A percentile compares a stretch with the other conserved stretches of the same genome.
These are phyloP conservation scores for Mortierella alpina DNA, from an alignment of 192 early-diverging fungal species.

Conservation along the genomic window DNA sequence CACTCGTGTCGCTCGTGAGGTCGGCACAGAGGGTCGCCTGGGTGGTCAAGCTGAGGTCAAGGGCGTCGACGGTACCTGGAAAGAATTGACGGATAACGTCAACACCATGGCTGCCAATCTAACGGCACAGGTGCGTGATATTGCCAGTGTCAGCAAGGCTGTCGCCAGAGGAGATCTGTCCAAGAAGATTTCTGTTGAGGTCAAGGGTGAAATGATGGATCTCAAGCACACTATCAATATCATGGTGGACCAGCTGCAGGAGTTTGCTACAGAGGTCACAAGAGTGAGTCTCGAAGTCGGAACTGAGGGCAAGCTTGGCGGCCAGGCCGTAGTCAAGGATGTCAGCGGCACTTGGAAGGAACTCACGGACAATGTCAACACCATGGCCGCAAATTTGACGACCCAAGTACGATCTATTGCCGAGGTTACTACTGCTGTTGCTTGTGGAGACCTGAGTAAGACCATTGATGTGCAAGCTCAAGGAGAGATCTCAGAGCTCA, in stretches of 20 bases:
- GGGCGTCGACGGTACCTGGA: conserved; percentile 75
- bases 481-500: conserved; percentile 62
- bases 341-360: conserved; percentile 75
- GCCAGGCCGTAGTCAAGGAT: conserved; percentile 60
- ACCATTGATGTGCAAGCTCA: conserved; percentile 64
- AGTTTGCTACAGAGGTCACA: conserved; percentile 70
- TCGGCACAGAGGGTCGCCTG: conserved; percentile 68
- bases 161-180: conserved; percentile 75
- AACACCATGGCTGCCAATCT: conserved; percentile 76
- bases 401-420: conserved; percentile 69
- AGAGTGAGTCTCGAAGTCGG: conserved; percentile 64
- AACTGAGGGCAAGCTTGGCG: conserved; percentile 66
- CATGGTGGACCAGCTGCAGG: conserved; percentile 74
- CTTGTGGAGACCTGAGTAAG: conserved; percentile 64
- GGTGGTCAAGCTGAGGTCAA: conserved; percentile 67
- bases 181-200: conserved; percentile 72
- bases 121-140: conserved; percentile 77
- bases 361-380: conserved; percentile 74
- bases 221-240: conserved; percentile 77
- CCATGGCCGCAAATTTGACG: conserved; percentile 65
- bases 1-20: conserved; percentile 69
- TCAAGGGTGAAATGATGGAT: conserved; percentile 75
- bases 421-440: conserved; percentile 68
- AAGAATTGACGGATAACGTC: conserved; percentile 72
- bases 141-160: conserved; percentile 71